These are phyloP conservation scores for Coemansia sp. DNA, from an alignment of 192 early-diverging fungal species.

Conservation along the genomic window DNA sequence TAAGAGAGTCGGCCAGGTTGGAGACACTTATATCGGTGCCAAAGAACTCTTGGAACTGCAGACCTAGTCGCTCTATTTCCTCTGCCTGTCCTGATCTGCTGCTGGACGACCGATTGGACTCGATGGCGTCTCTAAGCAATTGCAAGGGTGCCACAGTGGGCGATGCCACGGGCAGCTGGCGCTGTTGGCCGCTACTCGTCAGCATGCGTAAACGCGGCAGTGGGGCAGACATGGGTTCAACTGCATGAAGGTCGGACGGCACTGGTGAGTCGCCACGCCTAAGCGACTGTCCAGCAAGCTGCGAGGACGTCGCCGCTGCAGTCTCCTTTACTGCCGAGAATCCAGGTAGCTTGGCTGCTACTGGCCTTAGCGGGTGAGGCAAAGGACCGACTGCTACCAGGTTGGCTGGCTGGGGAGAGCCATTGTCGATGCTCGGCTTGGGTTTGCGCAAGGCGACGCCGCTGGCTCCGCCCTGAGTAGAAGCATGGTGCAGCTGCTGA, in stretches of 20 bases:
- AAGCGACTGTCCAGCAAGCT: constrained; percentile 24
- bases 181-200: constrained; percentile 23
- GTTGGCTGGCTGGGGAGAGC: neutral
- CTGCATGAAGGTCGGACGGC: constrained; percentile 3
- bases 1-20: constrained; percentile 49
- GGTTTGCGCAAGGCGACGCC: constrained; percentile 26
- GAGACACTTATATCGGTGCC: constrained; percentile 50
- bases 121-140: constrained; percentile 19
- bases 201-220: constrained; percentile 35
- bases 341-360: neutral
- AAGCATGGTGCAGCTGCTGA: constrained; percentile 1
- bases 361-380: neutral
- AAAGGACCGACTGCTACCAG: constrained; percentile 2
- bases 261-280: neutral
- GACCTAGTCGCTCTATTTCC: constrained; percentile 42
- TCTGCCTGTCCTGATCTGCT: constrained; percentile 12
- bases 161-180: constrained; percentile 7
- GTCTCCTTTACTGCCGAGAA: neutral
- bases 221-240: constrained; percentile 41
- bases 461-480: neutral
- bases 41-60: constrained; percentile 55
- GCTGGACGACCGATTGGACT: constrained; percentile 7
- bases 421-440: constrained; percentile 8
- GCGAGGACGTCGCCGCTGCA: constrained; percentile 7
- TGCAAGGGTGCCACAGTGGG: constrained; percentile 22